phyloP scores from a whole-genome alignment of 345 rosid species.

The Arabis hirsuta region DNA sequence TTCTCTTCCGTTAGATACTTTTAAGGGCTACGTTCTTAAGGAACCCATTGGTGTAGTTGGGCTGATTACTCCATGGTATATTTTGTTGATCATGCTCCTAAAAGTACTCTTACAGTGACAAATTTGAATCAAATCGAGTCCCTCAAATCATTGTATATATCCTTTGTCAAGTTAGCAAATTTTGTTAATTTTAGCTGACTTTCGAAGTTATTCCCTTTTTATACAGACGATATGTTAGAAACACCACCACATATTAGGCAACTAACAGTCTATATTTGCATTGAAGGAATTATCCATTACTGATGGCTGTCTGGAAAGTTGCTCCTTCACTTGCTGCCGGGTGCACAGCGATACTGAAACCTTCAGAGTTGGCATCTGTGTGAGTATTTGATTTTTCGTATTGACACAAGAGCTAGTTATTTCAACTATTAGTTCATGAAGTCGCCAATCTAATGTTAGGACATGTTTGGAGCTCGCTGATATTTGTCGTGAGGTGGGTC shows the following conservation, averaged over 20 bases:
- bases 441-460: conserved; percentile 46
- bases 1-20: conserved; percentile 82
- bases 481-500: conserved; percentile 86
- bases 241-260: conserved; percentile 5
- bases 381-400: conserved; percentile 46
- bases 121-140: background rate
- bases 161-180: conserved; percentile 2
- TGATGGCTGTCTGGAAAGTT: conserved; percentile 97
- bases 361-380: conserved; percentile 88
- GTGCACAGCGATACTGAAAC: conserved; percentile 87
- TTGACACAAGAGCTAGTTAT: conserved; percentile 4
- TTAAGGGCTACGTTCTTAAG: conserved; percentile 74
- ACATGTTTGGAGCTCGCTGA: conserved; percentile 99
- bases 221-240: background rate
- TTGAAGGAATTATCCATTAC: conserved; percentile 92
- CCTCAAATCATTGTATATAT: conserved; percentile 5
- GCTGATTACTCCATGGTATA: conserved; percentile 94
- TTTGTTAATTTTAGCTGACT: background rate
- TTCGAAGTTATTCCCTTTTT: conserved; percentile 8
- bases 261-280: conserved; percentile 29
- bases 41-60: conserved; percentile 98
- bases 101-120: conserved; percentile 16
- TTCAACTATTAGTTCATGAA: conserved; percentile 16
- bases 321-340: conserved; percentile 99
- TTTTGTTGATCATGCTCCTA: conserved; percentile 14